Evolutionary conservation across 148 eudicot species (phyloP), one percentile per base, ranked within the genome.

Genomic region (Nepenthes mirabilis): DNA sequence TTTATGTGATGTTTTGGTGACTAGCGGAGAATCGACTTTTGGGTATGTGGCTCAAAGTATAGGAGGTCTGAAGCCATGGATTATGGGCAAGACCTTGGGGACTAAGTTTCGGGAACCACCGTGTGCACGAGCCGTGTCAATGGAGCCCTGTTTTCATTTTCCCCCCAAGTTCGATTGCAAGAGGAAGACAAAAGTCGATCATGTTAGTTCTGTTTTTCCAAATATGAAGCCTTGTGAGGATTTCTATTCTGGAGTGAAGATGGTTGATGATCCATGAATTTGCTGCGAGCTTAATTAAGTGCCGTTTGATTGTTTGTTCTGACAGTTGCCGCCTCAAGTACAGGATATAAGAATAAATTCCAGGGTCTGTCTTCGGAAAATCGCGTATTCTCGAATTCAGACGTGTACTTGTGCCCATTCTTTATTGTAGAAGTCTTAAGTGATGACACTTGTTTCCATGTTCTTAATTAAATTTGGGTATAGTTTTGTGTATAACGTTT

Each of bases 11-110:
- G 82, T 72, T 63, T 56, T 84, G 68, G 80, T 84, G 48, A 84
- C 90, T 6, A 84, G 90, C 54, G 71, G 82, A 14, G 70, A 71
- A 74, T 81, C 90, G 1, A 84, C 90, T 45, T 84, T 84, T 54
- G 90, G 86, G 2, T 84, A 84, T 57, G 90, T 84, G 23, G 86
- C 90, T 64, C 84, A 81, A 40, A 74, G 82, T 60, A 79, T 84
- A 34, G 90, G 90, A 11, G 90, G 82, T n/a, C 56, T 84, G 66
- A 84, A 67, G 68, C 86, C 90, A 1, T 84, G 84, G 83, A 81
- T 84, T 59, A 68, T 84, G 14, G 66, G 67, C 74, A 84, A 79
- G 76, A 75, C 86, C 3, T 79, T 76, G 55, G 67, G 67, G 1
- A 74, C 72, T 10, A 37, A 45, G 37, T 70, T 63, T 43, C 76